phyloP scores from a whole-genome alignment of 1,284 basidiomycete species.

The Sanghuangporus baumii region DNA sequence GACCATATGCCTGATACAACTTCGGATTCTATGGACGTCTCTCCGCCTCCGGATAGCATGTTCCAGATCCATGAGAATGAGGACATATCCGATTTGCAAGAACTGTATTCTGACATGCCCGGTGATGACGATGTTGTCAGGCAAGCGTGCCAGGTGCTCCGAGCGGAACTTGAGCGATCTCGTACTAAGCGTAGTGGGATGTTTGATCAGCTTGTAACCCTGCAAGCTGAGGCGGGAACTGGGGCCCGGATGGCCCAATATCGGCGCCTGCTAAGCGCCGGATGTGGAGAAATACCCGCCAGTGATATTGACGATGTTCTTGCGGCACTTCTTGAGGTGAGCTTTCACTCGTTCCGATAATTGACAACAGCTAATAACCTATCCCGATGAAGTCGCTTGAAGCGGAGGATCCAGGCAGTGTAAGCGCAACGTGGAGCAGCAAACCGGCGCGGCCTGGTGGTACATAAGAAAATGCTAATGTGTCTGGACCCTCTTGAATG shows the following conservation, averaged over 20 bases:
- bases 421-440: constrained; percentile 10
- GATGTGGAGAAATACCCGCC: constrained; percentile 82
- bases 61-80: constrained; percentile 38
- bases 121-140: constrained; percentile 52
- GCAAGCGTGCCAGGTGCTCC: constrained; percentile 53
- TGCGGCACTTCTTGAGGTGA: constrained; percentile 77
- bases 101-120: constrained; percentile 52
- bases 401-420: constrained; percentile 21
- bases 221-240: constrained; percentile 86
- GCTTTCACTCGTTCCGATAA: constrained; percentile 20
- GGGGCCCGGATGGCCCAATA: constrained; percentile 86
- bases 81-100: constrained; percentile 58
- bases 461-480: not conserved
- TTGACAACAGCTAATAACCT: not conserved
- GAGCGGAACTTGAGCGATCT: constrained; percentile 60
- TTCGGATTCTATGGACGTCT: constrained; percentile 24
- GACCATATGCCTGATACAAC: constrained; percentile 13
- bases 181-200: constrained; percentile 61
- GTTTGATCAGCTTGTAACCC: constrained; percentile 71
- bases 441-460: constrained; percentile 6
- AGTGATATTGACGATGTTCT: constrained; percentile 83
- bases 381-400: constrained; percentile 20
- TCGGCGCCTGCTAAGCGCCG: constrained; percentile 77
- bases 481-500: not conserved
- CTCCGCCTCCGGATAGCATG: constrained; percentile 22